Conservation (phyloP, 2,329 filamentous ascomycete species). For the Xylariaceae sp. region DNA sequence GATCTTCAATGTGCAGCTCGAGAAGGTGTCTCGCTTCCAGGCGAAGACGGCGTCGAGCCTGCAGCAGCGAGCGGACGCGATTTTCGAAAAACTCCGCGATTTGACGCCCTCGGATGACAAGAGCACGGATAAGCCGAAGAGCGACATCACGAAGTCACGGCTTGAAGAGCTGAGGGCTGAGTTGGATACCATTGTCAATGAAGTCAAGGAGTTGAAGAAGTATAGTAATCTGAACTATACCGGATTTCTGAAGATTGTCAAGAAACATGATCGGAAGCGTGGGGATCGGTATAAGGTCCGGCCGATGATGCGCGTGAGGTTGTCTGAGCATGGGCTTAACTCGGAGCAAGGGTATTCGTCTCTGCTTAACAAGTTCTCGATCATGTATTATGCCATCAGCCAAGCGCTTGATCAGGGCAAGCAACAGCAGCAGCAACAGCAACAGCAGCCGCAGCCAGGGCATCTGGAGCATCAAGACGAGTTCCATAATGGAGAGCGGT, state of each 20-base stretch:
- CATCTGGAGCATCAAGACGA: conserved; percentile 50
- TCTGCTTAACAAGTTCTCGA: conserved; percentile 80
- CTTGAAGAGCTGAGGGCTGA: conserved; percentile 70
- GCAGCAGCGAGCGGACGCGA: conserved; percentile 48
- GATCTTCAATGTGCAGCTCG: conserved; percentile 87
- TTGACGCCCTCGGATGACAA: conserved; percentile 65
- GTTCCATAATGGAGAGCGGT: conserved; percentile 62
- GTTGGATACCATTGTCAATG: conserved; percentile 80
- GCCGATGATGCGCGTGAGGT: conserved; percentile 82
- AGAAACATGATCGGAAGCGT: conserved; percentile 96
- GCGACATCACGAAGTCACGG: conserved; percentile 44
- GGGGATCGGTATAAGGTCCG: conserved; percentile 81
- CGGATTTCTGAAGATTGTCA: conserved; percentile 94
- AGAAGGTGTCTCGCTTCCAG: conserved; percentile 91
- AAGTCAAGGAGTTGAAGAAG: conserved; percentile 88
- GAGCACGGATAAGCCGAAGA: conserved; percentile 48
- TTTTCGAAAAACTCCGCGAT: conserved; percentile 69
- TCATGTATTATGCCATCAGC: conserved; percentile 92
- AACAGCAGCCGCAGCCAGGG: conserved; percentile 29
- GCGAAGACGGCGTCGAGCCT: conserved; percentile 62
- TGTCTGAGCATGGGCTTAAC: conserved; percentile 89
- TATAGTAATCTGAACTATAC: conserved; percentile 97
- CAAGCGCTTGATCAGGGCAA: conserved; percentile 66
- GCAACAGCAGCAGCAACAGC: conserved; percentile 31
- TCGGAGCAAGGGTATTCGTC: conserved; percentile 85